These are phyloP conservation scores for Cetradonia linearis DNA, from an alignment of 495 filamentous ascomycete genomes.

Conservation along the genomic window DNA sequence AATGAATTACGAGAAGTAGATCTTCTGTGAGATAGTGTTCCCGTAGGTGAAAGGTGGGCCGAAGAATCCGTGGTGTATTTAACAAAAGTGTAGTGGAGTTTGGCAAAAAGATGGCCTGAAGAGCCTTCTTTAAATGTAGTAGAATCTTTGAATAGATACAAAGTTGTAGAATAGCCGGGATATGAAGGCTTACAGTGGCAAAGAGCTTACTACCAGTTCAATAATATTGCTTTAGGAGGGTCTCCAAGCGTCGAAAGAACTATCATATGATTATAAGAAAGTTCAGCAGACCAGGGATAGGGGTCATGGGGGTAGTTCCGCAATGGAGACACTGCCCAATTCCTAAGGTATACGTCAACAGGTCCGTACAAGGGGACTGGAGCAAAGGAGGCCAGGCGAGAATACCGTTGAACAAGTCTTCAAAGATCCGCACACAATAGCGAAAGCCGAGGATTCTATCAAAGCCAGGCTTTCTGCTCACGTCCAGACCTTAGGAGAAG, in stretches of 20 bases:
- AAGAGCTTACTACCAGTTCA: slow-evolving; percentile 6
- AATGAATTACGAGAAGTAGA: slow-evolving; percentile 18
- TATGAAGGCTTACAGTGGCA: background rate
- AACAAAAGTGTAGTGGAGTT: background rate
- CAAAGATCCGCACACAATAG: background rate
- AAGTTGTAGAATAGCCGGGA: background rate
- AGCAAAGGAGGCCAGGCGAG: background rate
- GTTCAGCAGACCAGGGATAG: background rate
- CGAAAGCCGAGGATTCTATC: background rate
- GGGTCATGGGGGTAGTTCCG: background rate
- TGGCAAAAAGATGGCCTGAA: background rate
- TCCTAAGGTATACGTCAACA: background rate
- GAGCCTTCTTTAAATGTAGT: slow-evolving; percentile 5
- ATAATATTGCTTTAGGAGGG: slow-evolving; percentile 3
- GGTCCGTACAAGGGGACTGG: background rate
- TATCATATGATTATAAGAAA: slow-evolving; percentile 4
- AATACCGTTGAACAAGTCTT: background rate
- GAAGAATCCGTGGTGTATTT: slow-evolving; percentile 17
- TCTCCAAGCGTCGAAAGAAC: slow-evolving; percentile 6
- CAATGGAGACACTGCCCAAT: background rate
- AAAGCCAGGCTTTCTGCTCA: background rate
- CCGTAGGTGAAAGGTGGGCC: slow-evolving; percentile 11
- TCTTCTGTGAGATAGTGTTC: slow-evolving; percentile 14
- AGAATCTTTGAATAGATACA: background rate
- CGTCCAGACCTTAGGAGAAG: background rate